These are phyloP conservation scores for Cercospora sp. DNA, from an alignment of 2,329 filamentous ascomycete species.

Conservation along the genomic window DNA sequence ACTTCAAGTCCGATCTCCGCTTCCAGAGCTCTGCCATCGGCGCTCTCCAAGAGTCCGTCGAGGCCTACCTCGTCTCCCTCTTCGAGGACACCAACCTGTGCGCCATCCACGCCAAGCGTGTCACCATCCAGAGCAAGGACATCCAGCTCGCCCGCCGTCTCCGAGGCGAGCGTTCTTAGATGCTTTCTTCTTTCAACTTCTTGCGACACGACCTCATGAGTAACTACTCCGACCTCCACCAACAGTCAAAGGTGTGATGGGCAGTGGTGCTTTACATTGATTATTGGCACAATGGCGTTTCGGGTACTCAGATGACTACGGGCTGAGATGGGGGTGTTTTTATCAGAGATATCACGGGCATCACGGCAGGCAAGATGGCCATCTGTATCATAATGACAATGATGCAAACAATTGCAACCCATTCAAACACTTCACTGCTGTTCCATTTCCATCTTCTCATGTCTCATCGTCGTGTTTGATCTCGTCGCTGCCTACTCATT, in stretches of 20 bases:
- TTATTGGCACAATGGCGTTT: slow-evolving; percentile 24
- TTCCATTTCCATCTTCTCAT: neutral
- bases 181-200: slow-evolving; percentile 30
- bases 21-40: slow-evolving; percentile 97
- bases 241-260: slow-evolving; percentile 35
- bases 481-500: neutral
- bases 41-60: slow-evolving; percentile 91
- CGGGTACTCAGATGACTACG: slow-evolving; percentile 28
- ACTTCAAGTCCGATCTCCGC: slow-evolving; percentile 69
- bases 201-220: slow-evolving; percentile 27
- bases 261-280: slow-evolving; percentile 31
- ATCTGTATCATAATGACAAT: slow-evolving; percentile 45
- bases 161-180: slow-evolving; percentile 56
- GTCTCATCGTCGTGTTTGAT: neutral
- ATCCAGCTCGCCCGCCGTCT: slow-evolving; percentile 78
- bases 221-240: slow-evolving; percentile 35
- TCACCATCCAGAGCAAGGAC: slow-evolving; percentile 90
- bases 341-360: slow-evolving; percentile 38
- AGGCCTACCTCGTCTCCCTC: slow-evolving; percentile 93
- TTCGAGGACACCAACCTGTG: slow-evolving; percentile 96
- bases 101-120: slow-evolving; percentile 93
- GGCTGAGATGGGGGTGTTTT: slow-evolving; percentile 32
- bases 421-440: slow-evolving; percentile 24
- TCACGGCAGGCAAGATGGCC: slow-evolving; percentile 17
- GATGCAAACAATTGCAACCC: slow-evolving; percentile 35